Percentiles rank a stretch among this genome's conserved stretches.
phyloP scores from a whole-genome alignment of 257 asterid genomes.

The Osmanthus fragrans region DNA sequence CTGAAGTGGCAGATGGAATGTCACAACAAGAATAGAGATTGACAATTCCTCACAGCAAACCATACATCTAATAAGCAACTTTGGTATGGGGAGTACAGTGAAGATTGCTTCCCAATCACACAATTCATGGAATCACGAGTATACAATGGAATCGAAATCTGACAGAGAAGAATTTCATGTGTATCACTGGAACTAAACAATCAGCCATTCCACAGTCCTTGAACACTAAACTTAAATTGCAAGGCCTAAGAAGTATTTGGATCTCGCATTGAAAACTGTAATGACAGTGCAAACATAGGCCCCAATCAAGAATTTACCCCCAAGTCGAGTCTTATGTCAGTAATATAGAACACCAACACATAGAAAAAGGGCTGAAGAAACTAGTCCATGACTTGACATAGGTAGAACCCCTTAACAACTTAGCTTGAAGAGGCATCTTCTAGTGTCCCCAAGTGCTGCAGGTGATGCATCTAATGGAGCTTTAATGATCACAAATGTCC shows the following conservation, averaged over 20 bases:
- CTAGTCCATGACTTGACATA: too few relatives aligned
- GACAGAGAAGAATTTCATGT: background rate
- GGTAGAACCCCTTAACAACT: background rate
- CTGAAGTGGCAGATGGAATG: background rate
- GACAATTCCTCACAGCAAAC: background rate
- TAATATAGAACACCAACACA: too few relatives aligned
- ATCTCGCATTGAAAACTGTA: background rate
- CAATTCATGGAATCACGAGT: background rate
- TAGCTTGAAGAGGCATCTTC: background rate
- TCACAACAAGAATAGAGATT: background rate
- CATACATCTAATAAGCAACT: background rate
- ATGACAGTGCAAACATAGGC: background rate
- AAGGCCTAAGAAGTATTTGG: background rate
- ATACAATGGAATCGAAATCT: background rate
- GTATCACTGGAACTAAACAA: background rate
- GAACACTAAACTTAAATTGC: background rate
- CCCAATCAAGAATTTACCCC: background rate
- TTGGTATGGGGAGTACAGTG: background rate
- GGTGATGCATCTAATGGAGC: background rate
- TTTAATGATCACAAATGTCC: background rate
- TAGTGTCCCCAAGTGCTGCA: background rate
- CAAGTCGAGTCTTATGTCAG: too few relatives aligned
- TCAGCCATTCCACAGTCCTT: background rate
- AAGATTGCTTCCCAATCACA: too few relatives aligned
- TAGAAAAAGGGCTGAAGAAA: too few relatives aligned